These are phyloP conservation scores for Epichloe coenophiala DNA, from an alignment of 2,329 filamentous ascomycete genomes.

Conservation along the genomic window DNA sequence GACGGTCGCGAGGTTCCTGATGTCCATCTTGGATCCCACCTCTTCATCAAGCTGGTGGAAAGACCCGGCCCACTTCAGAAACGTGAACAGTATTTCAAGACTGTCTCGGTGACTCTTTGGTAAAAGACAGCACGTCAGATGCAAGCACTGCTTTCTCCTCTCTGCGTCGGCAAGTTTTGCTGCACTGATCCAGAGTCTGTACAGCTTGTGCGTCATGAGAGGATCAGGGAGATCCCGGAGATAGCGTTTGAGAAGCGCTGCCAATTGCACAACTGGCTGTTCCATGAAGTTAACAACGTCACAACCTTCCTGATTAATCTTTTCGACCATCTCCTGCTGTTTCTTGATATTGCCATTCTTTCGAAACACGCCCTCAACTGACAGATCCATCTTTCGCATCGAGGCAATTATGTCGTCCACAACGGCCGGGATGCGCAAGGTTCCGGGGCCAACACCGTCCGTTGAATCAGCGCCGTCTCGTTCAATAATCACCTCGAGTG, in stretches of 20 bases:
- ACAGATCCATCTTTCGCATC: conserved; percentile 98
- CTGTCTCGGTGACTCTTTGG: conserved; percentile 88
- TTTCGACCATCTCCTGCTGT: conserved; percentile 70
- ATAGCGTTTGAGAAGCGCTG: conserved; percentile 89
- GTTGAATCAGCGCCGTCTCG: conserved; percentile 95
- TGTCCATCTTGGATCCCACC: conserved; percentile 96
- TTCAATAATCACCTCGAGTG: conserved; percentile 78
- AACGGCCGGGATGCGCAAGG: conserved; percentile 79
- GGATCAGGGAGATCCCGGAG: conserved; percentile 84
- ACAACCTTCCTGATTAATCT: conserved; percentile 74
- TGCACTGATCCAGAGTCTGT: conserved; percentile 77
- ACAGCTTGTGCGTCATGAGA: conserved; percentile 86
- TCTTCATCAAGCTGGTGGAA: conserved; percentile 98
- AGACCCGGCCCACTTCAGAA: conserved; percentile 93
- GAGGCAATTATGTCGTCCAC: conserved; percentile 89
- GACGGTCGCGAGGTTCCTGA: conserved; percentile 92
- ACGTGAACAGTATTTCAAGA: conserved; percentile 88
- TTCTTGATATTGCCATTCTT: conserved; percentile 99
- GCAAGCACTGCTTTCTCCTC: conserved; percentile 70
- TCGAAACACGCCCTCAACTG: conserved; percentile 93
- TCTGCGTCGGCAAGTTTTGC: conserved; percentile 77
- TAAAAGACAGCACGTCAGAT: conserved; percentile 81
- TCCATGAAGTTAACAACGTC: conserved; percentile 76
- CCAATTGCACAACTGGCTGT: conserved; percentile 86
- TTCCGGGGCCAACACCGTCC: conserved; percentile 85